Evolutionary conservation across 768 basidiomycete species (phyloP).

Genomic region (Mycena galericulata): DNA sequence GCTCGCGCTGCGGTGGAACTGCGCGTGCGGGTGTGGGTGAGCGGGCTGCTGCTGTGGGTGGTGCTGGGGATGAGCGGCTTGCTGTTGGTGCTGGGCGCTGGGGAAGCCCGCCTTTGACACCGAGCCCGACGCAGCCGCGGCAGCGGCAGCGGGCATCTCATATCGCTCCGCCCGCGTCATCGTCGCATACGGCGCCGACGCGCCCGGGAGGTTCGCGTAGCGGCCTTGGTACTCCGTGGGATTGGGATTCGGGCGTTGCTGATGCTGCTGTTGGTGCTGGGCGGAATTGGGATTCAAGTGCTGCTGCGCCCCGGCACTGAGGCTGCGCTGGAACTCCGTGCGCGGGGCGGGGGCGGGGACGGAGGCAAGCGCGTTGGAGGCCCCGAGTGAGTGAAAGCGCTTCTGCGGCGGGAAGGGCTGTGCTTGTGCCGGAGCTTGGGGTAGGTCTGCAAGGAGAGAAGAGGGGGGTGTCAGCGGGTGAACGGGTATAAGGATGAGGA

Average conservation of each 20-base stretch:
- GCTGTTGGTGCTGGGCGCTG: too few relatives aligned
- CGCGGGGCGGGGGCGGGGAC: not conserved
- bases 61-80: not conserved
- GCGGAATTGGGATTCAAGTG: not conserved
- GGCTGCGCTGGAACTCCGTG: slow-evolving; percentile 38
- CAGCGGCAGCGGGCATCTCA: too few relatives aligned
- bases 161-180: slow-evolving; percentile 28
- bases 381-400: slow-evolving; percentile 74
- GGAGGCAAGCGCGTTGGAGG: slow-evolving; percentile 26
- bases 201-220: slow-evolving; percentile 31
- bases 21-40: not conserved
- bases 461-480: slow-evolving; percentile 54
- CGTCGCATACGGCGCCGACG: slow-evolving; percentile 32
- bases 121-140: too few relatives aligned
- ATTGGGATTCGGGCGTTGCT: not conserved
- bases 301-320: slow-evolving; percentile 29
- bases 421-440: slow-evolving; percentile 5
- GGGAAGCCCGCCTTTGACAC: too few relatives aligned
- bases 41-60: not conserved
- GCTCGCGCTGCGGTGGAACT: slow-evolving; percentile 20
- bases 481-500: not conserved
- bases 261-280: not conserved
- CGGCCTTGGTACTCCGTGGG: not conserved
- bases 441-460: slow-evolving; percentile 15
- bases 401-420: slow-evolving; percentile 47